Percentiles rank a stretch among this genome's conserved stretches.
These are phyloP conservation scores for Coleophoma crateriformis DNA, from an alignment of 2,329 filamentous ascomycete genomes.

Conservation along the genomic window DNA sequence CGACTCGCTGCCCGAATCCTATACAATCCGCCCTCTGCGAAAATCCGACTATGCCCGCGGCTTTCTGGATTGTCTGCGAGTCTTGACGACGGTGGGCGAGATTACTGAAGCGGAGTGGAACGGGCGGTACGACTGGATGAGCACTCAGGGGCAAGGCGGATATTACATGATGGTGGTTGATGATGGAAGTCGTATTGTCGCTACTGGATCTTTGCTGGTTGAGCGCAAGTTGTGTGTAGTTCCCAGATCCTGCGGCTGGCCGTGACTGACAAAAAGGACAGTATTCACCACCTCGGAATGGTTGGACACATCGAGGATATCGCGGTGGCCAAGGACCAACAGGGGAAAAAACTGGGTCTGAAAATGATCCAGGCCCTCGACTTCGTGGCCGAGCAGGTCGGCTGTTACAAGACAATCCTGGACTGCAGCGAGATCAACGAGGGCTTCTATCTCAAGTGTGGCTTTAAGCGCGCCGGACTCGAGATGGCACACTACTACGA, in stretches of 20 bases:
- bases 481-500: slow-evolving; percentile 95
- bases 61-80: slow-evolving; percentile 86
- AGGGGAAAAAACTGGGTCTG: slow-evolving; percentile 93
- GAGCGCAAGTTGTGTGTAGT: slow-evolving; percentile 85
- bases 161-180: slow-evolving; percentile 86
- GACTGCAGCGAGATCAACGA: slow-evolving; percentile 96
- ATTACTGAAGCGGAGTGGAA: slow-evolving; percentile 69
- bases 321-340: slow-evolving; percentile 88
- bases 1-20: slow-evolving; percentile 69
- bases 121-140: slow-evolving; percentile 76
- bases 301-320: slow-evolving; percentile 99
- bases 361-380: slow-evolving; percentile 92
- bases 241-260: not conserved
- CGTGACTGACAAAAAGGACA: slow-evolving; percentile 23
- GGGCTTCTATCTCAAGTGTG: slow-evolving; percentile 97
- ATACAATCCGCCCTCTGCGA: slow-evolving; percentile 75
- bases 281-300: slow-evolving; percentile 72
- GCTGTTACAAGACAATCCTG: slow-evolving; percentile 95
- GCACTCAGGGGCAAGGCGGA: slow-evolving; percentile 55
- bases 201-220: slow-evolving; percentile 80
- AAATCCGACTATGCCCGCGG: slow-evolving; percentile 72
- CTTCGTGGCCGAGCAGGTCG: slow-evolving; percentile 77
- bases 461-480: slow-evolving; percentile 83
- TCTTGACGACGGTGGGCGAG: slow-evolving; percentile 88
- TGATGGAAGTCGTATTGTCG: slow-evolving; percentile 69